Base-by-base conservation (phyloP, 805 yeast genomes). In the Candida anglica region DNA sequence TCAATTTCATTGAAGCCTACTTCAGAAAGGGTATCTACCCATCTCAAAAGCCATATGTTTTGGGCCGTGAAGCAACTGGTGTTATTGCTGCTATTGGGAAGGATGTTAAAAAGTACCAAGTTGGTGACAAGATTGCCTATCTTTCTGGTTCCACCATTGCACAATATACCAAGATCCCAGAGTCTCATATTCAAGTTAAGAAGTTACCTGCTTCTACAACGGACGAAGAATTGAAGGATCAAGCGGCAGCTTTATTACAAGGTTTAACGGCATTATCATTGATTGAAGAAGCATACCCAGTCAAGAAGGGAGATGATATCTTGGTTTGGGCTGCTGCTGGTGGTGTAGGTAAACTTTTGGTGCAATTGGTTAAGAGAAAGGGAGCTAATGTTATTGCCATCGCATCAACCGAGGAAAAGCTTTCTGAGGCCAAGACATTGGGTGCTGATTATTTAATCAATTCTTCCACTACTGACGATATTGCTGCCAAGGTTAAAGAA, bases 241-340 rank as follows among this genome's bases (percentile, higher is more conserved):
- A 73, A 46, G 89, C 84, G 10, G 86, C 81, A 3, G 51, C 76
- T 2, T 48, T 79, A 28, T 44, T 85, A 20, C 91, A 85, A 56
- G 93, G 87, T 1, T 63, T 88, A 41, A 89, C 97, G 5, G 93
- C 91, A 2, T 58, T 83, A 47, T 73, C 91, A 1, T 77, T 89
- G 39, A 61, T 77, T 30, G 61, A 69, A 23, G 87, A 84, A 41
- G 75, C 93, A 2, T 77, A 84, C 50, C 49, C 68, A 2, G 83
- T 86, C 25, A 54, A 85, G 46, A 64, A 73, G 52, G 89, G 78
- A 34, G 96, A 91, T 38, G 71, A 60, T 45, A 73, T 84, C 28
- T 67, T 89, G 30, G 79, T 86, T 17, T 86, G 88, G 65, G 97
- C 97, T 3, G 96, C 96, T 6, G 96, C 97, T 3, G 98, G 97